Base-by-base conservation (phyloP, 73 alveolate species). In the Symbiodinium natans region DNA sequence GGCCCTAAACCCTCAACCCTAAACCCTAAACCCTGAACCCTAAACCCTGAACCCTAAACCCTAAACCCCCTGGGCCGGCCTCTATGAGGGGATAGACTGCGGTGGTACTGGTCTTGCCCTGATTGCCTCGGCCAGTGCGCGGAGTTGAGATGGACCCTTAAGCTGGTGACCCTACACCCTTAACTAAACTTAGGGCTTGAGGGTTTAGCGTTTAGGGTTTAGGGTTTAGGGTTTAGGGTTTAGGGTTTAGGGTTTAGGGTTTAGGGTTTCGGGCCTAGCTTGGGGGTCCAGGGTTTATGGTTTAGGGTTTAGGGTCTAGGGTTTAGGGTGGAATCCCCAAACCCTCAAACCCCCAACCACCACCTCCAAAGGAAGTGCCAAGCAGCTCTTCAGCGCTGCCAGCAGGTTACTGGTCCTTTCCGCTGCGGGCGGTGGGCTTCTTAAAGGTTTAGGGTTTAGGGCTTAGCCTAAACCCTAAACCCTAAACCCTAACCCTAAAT, bases 51-150 rank as follows among this genome's bases (percentile, higher is more conserved):
- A 59, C 77, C 77, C 38, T 59, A 59, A 59, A 59, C 77, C 77
- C 77, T 59, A 59, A 59, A 59, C 77, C 77, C 77, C 31, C 31
- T 19, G 23, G 23, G 34, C 38, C 77, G 36, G 96, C 96, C 96
- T 90, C 96, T 27, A 90, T 90, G 41, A 90, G 87, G 27, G 96
- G 96, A 42, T 90, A 90, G 54, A 90, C 96, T 38, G 96, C 96
- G 13, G 96, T 90, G 17, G 96, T 90, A 31, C 96, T 90, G 96
- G 96, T 90, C 46, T 90, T 90, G 96, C 96, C 96, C 77, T 90
- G 96, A 75, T 90, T 90, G 52, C 77, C 77, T 63, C 36, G 77
- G 77, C 15, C 34, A 4, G 10, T 7, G 77, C 21, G 13, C 13
- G 6, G 13, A 13, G 59, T 6, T 46, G 59, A 9, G 6, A 13